phyloP scores from a whole-genome alignment of 108 stramenopile genomes.

The Nitzschia inconspicua region DNA sequence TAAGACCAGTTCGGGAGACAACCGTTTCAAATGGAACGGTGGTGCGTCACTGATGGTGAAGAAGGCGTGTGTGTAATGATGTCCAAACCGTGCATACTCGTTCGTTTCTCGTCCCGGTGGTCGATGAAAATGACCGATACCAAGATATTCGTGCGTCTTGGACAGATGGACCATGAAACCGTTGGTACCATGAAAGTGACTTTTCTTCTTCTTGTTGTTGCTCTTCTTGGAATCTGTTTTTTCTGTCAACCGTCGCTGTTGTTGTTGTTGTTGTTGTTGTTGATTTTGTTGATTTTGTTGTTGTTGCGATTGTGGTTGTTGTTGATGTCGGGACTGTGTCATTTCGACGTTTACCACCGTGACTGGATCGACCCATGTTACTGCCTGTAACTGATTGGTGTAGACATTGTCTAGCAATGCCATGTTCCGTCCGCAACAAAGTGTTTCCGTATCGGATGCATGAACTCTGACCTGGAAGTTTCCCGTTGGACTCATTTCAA shows the following conservation, averaged over 20 bases:
- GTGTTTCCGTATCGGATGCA: slow-evolving; percentile 70
- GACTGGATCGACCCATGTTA: slow-evolving; percentile 88
- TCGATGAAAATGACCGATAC: slow-evolving; percentile 85
- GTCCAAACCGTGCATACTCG: slow-evolving; percentile 77
- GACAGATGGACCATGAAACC: slow-evolving; percentile 75
- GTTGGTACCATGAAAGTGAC: slow-evolving; percentile 79
- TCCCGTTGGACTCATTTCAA: slow-evolving; percentile 17
- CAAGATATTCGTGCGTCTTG: slow-evolving; percentile 56
- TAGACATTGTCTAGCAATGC: slow-evolving; percentile 54
- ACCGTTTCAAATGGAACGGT: slow-evolving; percentile 47
- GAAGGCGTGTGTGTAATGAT: slow-evolving; percentile 80
- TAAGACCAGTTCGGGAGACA: slow-evolving; percentile 74
- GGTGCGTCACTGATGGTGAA: slow-evolving; percentile 34
- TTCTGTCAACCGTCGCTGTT: not conserved
- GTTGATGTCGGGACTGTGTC: slow-evolving; percentile 10
- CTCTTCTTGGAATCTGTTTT: not conserved
- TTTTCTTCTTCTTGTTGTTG: slow-evolving; percentile 33
- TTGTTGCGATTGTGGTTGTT: slow-evolving; percentile 1
- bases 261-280: not conserved
- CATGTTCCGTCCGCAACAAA: slow-evolving; percentile 88
- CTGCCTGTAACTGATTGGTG: slow-evolving; percentile 41
- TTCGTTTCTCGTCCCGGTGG: slow-evolving; percentile 61
- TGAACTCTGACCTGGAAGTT: slow-evolving; percentile 44
- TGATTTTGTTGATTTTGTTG: not conserved
- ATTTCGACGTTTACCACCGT: slow-evolving; percentile 62